Evolutionary conservation across 352 stramenopile genomes (phyloP), one percentile per base, ranked within the genome.

Genomic region (Phytophthora fragariae): DNA sequence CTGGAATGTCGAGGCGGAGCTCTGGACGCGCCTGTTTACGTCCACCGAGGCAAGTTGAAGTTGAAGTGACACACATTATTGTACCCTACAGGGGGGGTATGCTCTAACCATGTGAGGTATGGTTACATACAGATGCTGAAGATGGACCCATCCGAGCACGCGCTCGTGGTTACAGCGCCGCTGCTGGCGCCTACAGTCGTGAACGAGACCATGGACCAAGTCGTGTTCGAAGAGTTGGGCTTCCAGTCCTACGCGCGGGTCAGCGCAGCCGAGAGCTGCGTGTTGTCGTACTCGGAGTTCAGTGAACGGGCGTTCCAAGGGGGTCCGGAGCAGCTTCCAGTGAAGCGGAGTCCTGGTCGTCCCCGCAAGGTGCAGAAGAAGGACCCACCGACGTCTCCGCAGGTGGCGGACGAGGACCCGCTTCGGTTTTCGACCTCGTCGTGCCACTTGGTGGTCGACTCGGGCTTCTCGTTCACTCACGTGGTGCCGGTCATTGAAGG

Each of bases 401-500:
- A 5, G 6, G 21, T 65, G 19, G 41, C 55, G 31, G 76, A 76
- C 1, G 50, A 75, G 52, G 69, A 78, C 37, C 37, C 63, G 33
- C 53, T 79, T 1, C 56, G 74, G 24, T 92, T 93, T 52, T 82
- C 81, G 19, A 68, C 65, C 24, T 91, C 86, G 8, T 88, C 81
- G 8, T 92, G 80, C 24, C 80, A 92, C 50, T 58, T 92, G 53
- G 91, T 98, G 0, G 88, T 99, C 31, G 97, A 99, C 85, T 90
- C 92, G 3, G 97, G 97, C 10, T 99, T 98, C 70, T 99, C 94
- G 10, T 98, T 98, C 64, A 99, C 94, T 29, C 91, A 99, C 59
- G 81, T 99, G 58, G 82, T 99, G 11, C 96, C 97, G 2, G 84
- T 98, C n/a, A 84, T 98, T 62, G 68, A 94, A 49, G 84, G 84